Percentiles rank a stretch among this genome's conserved stretches.
Conservation (phyloP, 805 yeast genomes). For the Hanseniaspora vineae region DNA sequence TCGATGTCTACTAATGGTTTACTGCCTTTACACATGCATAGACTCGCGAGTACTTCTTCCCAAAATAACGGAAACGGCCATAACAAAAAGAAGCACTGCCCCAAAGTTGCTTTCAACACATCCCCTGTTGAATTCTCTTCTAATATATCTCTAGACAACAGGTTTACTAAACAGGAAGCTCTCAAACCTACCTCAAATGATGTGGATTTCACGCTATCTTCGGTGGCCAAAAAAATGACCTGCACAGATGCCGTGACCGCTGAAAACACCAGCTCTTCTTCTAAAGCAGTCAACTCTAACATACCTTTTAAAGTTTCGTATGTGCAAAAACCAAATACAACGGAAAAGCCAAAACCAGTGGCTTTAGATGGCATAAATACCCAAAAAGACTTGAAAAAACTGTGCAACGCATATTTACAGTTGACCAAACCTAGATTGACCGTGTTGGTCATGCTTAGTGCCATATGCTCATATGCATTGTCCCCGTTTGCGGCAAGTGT, state of each 20-base stretch:
- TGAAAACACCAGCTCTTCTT: conserved; percentile 1
- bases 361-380: conserved; percentile 2
- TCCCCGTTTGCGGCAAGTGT: conserved; percentile 76
- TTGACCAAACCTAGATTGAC: conserved; percentile 88
- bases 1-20: no score
- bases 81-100: conserved; percentile 2
- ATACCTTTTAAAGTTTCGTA: neutral
- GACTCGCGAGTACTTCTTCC: no score
- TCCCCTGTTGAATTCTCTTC: conserved; percentile 29
- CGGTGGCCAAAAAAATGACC: conserved; percentile 21
- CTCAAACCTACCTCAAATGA: conserved; percentile 5
- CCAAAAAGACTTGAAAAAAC: conserved; percentile 17
- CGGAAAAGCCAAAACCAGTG: conserved; percentile 10
- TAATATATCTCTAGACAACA: conserved; percentile 13
- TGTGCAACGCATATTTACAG: conserved; percentile 54
- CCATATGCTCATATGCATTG: conserved; percentile 87
- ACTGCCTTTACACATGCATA: no score
- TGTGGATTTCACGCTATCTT: conserved; percentile 4
- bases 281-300: neutral
- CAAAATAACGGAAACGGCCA: no score
- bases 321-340: neutral
- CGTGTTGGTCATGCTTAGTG: conserved; percentile 74
- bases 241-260: conserved; percentile 22
- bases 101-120: conserved; percentile 14
- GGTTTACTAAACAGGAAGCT: conserved; percentile 8